Percentiles rank a stretch among this genome's conserved stretches.
phyloP scores from a whole-genome alignment of 352 stramenopile genomes.

The Phytophthora brassicae region DNA sequence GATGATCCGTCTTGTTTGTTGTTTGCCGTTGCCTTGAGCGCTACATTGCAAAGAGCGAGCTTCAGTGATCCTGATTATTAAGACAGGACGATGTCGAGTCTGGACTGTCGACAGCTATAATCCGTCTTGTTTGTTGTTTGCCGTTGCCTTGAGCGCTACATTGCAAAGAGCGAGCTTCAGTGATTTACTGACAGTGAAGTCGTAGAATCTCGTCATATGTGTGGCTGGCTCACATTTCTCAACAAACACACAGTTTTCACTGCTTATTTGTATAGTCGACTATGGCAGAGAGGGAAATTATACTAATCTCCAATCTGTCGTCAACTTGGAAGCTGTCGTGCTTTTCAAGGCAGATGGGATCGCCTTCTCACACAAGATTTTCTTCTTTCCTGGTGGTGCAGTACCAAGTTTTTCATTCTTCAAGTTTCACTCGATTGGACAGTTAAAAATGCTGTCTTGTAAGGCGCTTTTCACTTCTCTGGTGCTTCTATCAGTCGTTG shows the following conservation, averaged over 20 bases:
- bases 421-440: conserved; percentile 1
- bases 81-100: too few relatives aligned
- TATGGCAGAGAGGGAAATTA: too few relatives aligned
- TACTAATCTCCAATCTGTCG: conserved; percentile 2
- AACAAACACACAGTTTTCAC: too few relatives aligned
- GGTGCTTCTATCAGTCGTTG: background rate
- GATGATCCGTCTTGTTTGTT: background rate
- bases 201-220: too few relatives aligned
- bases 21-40: background rate
- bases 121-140: background rate
- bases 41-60: background rate
- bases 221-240: background rate
- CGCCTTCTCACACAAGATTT: background rate
- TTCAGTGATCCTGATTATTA: too few relatives aligned
- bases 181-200: too few relatives aligned
- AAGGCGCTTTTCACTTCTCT: background rate
- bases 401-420: background rate
- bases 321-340: too few relatives aligned
- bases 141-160: background rate
- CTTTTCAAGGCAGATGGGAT: background rate
- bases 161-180: too few relatives aligned
- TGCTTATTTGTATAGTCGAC: too few relatives aligned
- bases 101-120: background rate
- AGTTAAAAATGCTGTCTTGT: conserved; percentile 1
- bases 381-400: background rate